These are phyloP conservation scores for Corylus heterophylla DNA, from an alignment of 306 rosid genomes.

Conservation along the genomic window DNA sequence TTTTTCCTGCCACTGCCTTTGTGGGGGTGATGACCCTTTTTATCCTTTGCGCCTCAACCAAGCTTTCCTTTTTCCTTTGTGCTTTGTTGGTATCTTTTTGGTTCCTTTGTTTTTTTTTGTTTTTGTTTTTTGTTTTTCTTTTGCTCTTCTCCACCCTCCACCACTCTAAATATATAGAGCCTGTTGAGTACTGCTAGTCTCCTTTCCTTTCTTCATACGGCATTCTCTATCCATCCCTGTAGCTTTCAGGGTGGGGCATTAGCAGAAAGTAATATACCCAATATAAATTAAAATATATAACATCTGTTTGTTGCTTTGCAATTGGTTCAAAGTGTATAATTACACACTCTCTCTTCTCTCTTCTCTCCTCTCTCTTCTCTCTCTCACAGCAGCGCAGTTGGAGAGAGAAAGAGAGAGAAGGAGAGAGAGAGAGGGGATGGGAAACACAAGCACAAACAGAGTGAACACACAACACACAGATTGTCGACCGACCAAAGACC, in stretches of 20 bases:
- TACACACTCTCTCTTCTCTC: slow-evolving; percentile 16
- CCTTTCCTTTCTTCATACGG: slow-evolving; percentile 89
- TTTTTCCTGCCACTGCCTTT: slow-evolving; percentile 54
- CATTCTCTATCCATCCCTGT: slow-evolving; percentile 52
- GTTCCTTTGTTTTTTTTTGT: slow-evolving; percentile 25
- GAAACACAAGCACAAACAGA: slow-evolving; percentile 57
- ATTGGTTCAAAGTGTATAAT: slow-evolving; percentile 52
- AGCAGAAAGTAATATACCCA: background rate
- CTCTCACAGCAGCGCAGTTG: slow-evolving; percentile 14
- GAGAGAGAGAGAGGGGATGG: slow-evolving; percentile 32
- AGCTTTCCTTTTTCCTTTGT: slow-evolving; percentile 42
- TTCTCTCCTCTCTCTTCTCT: too few species aligned
- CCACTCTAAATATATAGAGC: slow-evolving; percentile 60
- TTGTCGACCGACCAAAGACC: slow-evolving; percentile 88
- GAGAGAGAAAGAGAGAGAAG: slow-evolving; percentile 11
- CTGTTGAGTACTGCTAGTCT: slow-evolving; percentile 43
- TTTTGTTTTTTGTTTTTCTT: slow-evolving; percentile 16
- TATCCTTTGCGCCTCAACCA: slow-evolving; percentile 47
- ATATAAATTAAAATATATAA: background rate
- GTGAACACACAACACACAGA: slow-evolving; percentile 64
- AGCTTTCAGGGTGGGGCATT: slow-evolving; percentile 54
- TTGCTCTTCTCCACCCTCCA: slow-evolving; percentile 44
- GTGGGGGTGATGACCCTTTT: slow-evolving; percentile 48
- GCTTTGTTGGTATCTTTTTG: slow-evolving; percentile 56
- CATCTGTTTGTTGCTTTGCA: slow-evolving; percentile 36